Evolutionary conservation across 495 filamentous ascomycete genomes (phyloP).

Genomic region (Tuber magnatum): DNA sequence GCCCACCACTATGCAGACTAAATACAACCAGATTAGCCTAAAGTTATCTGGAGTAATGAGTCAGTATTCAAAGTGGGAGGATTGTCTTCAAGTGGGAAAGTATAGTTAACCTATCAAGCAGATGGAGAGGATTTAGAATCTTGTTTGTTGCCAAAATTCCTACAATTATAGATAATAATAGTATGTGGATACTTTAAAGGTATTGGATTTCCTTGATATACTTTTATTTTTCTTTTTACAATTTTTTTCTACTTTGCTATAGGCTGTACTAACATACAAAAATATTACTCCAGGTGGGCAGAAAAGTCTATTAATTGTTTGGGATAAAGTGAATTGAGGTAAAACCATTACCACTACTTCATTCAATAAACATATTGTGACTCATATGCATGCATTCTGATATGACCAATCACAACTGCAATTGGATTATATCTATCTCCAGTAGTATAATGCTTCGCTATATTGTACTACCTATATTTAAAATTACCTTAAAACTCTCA

Average conservation of each 20-base stretch:
- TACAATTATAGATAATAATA: neutral
- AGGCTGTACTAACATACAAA: too few species aligned
- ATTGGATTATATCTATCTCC: constrained; percentile 4
- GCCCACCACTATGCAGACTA: neutral
- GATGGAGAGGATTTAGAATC: neutral
- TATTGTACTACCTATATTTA: neutral
- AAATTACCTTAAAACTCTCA: neutral
- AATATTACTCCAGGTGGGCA: neutral
- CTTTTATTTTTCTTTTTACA: too few species aligned
- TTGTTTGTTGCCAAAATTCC: neutral
- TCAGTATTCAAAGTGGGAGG: neutral
- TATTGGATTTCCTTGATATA: too few species aligned
- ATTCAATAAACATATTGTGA: constrained; percentile 6
- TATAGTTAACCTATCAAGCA: neutral
- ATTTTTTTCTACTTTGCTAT: too few species aligned
- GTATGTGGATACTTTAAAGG: neutral
- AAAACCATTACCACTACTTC: neutral
- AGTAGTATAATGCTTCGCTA: neutral
- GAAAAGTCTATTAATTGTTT: constrained; percentile 9
- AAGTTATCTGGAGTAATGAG: neutral
- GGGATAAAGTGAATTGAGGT: constrained; percentile 12
- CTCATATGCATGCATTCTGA: constrained; percentile 4
- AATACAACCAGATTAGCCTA: neutral
- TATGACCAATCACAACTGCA: neutral
- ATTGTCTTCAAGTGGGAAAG: neutral